Evolutionary conservation across 495 filamentous ascomycete species (phyloP).

Genomic region (Amniculicola lignicola): DNA sequence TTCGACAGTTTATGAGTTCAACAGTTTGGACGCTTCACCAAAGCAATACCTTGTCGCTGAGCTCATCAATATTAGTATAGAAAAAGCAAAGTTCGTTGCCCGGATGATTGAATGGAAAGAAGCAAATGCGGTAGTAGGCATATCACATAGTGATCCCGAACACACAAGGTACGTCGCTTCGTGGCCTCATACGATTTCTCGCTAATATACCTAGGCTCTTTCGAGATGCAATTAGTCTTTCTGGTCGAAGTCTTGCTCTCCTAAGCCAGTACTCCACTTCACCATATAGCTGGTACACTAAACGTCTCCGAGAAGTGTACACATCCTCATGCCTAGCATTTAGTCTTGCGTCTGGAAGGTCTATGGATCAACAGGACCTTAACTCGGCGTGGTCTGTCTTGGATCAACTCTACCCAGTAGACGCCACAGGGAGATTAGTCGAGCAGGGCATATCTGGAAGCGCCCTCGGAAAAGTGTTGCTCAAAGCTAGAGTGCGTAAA

Average conservation of each 20-base stretch:
- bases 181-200: no score
- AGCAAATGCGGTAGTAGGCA: neutral
- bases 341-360: slow-evolving; percentile 1
- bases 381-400: slow-evolving; percentile 13
- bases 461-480: slow-evolving; percentile 2
- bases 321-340: slow-evolving; percentile 15
- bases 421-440: neutral
- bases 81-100: slow-evolving; percentile 16
- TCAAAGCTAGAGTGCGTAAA: slow-evolving; percentile 1
- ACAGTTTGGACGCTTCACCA: slow-evolving; percentile 2
- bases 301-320: slow-evolving; percentile 19
- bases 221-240: slow-evolving; percentile 12
- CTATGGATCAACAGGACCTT: neutral
- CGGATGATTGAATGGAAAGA: slow-evolving; percentile 7
- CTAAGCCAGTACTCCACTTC: slow-evolving; percentile 12
- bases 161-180: slow-evolving; percentile 14
- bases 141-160: neutral
- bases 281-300: slow-evolving; percentile 23
- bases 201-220: slow-evolving; percentile 11
- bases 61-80: slow-evolving; percentile 3
- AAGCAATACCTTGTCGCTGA: slow-evolving; percentile 18
- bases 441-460: neutral
- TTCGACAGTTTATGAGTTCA: slow-evolving; percentile 2
- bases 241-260: slow-evolving; percentile 2
- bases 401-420: slow-evolving; percentile 19